Conservation (phyloP, 495 filamentous ascomycete species). For the Hyaloscypha bicolor region DNA sequence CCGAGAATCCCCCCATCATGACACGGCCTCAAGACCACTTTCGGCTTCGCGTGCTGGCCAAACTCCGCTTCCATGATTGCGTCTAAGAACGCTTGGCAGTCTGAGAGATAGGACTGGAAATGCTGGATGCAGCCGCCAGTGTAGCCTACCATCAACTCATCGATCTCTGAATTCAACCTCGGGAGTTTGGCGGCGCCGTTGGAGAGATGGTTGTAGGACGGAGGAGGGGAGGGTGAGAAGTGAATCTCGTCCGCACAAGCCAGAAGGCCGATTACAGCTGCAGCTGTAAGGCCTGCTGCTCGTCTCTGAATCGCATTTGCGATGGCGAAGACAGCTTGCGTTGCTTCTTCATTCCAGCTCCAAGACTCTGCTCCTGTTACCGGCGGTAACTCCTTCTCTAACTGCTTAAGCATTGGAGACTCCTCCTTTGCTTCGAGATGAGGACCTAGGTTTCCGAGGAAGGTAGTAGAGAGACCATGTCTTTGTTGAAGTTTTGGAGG, state of each 20-base stretch:
- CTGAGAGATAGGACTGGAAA: constrained; percentile 71
- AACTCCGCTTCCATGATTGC: constrained; percentile 58
- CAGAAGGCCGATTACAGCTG: constrained; percentile 69
- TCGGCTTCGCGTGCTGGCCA: constrained; percentile 51
- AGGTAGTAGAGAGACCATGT: constrained; percentile 72
- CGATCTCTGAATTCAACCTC: constrained; percentile 15
- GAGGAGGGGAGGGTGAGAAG: constrained; percentile 23
- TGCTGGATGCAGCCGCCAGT: constrained; percentile 78
- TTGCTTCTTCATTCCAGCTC: constrained; percentile 60
- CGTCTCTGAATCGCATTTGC: constrained; percentile 66
- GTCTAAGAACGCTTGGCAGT: constrained; percentile 69
- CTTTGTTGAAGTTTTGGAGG: constrained; percentile 61
- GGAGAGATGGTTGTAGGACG: not conserved
- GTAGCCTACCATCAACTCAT: constrained; percentile 74
- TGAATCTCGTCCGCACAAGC: constrained; percentile 66
- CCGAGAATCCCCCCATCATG: constrained; percentile 78
- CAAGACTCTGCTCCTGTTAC: constrained; percentile 44
- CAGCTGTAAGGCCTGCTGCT: constrained; percentile 72
- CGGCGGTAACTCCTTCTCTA: constrained; percentile 56
- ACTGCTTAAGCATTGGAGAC: constrained; percentile 47
- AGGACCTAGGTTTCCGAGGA: constrained; percentile 59
- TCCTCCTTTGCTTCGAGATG: constrained; percentile 52
- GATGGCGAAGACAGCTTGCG: constrained; percentile 59
- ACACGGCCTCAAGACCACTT: constrained; percentile 67
- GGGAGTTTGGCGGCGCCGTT: constrained; percentile 5